Percentiles rank a stretch among this genome's conserved stretches.
These are phyloP conservation scores for Arthromyces matolae DNA, from an alignment of 768 basidiomycete genomes.

Conservation along the genomic window DNA sequence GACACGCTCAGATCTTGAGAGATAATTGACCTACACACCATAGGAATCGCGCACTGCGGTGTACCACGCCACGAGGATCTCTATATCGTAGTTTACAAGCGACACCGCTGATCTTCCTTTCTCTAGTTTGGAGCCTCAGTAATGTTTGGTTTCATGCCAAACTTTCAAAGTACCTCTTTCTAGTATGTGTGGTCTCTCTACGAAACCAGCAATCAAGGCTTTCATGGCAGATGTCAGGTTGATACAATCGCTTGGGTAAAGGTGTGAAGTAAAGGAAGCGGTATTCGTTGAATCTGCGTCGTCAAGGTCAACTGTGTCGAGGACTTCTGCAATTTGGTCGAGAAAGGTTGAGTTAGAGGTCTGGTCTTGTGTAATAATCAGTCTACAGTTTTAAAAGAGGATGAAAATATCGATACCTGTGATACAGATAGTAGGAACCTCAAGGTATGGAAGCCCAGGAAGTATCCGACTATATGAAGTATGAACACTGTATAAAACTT, in stretches of 20 bases:
- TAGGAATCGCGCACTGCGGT: slow-evolving; percentile 33
- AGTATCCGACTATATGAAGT: slow-evolving; percentile 43
- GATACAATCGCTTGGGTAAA: slow-evolving; percentile 56
- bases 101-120: slow-evolving; percentile 49
- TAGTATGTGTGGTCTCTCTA: slow-evolving; percentile 32
- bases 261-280: slow-evolving; percentile 37
- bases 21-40: slow-evolving; percentile 30
- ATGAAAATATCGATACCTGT: slow-evolving; percentile 47
- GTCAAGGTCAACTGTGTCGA: slow-evolving; percentile 26
- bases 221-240: slow-evolving; percentile 54
- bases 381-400: neutral
- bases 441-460: slow-evolving; percentile 54
- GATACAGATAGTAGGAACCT: slow-evolving; percentile 58
- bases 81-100: slow-evolving; percentile 60
- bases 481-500: slow-evolving; percentile 40
- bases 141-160: neutral
- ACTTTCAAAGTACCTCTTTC: slow-evolving; percentile 20
- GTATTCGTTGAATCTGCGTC: slow-evolving; percentile 7
- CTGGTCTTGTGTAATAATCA: slow-evolving; percentile 28
- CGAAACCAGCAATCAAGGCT: slow-evolving; percentile 49
- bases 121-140: slow-evolving; percentile 21
- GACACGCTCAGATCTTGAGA: neutral
- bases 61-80: slow-evolving; percentile 59
- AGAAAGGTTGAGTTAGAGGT: slow-evolving; percentile 45
- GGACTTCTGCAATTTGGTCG: slow-evolving; percentile 35